Conservation (phyloP, 768 basidiomycete species). For the Calvatia gigantea region DNA sequence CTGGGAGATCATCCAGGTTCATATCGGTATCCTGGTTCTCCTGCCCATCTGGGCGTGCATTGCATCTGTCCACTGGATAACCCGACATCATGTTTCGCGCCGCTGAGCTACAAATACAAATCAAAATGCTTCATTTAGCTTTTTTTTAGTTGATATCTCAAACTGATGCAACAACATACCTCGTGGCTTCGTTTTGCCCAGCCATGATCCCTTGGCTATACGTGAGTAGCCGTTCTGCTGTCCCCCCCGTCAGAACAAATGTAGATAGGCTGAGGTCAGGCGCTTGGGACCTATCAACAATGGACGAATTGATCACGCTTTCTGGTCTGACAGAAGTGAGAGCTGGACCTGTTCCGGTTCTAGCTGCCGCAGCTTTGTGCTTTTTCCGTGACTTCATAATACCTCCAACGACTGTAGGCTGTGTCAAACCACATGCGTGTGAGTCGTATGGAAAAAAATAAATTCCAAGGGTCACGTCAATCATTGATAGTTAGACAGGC, state of each 20-base stretch:
- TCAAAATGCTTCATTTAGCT: not conserved
- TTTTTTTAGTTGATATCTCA: not conserved
- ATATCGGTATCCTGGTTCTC: conserved; percentile 2
- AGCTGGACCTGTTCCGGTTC: conserved; percentile 7
- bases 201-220: conserved; percentile 44
- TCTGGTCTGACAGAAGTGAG: conserved; percentile 11
- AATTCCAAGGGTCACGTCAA: conserved; percentile 17
- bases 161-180: conserved; percentile 30
- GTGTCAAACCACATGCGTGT: not conserved
- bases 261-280: conserved; percentile 26
- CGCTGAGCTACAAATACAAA: conserved; percentile 15
- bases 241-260: conserved; percentile 27
- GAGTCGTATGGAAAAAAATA: not conserved
- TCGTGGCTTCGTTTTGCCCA: conserved; percentile 24
- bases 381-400: conserved; percentile 11
- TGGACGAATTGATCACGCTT: conserved; percentile 15
- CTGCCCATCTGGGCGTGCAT: not conserved
- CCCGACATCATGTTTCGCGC: not conserved
- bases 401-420: conserved; percentile 4
- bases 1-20: not conserved
- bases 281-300: conserved; percentile 13
- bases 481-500: conserved; percentile 3
- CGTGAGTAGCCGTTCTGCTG: conserved; percentile 46
- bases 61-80: not conserved
- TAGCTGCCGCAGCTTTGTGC: conserved; percentile 6